Evolutionary conservation across 441 rosid species (phyloP).

Genomic region (Bocquillonia castaneifolia): DNA sequence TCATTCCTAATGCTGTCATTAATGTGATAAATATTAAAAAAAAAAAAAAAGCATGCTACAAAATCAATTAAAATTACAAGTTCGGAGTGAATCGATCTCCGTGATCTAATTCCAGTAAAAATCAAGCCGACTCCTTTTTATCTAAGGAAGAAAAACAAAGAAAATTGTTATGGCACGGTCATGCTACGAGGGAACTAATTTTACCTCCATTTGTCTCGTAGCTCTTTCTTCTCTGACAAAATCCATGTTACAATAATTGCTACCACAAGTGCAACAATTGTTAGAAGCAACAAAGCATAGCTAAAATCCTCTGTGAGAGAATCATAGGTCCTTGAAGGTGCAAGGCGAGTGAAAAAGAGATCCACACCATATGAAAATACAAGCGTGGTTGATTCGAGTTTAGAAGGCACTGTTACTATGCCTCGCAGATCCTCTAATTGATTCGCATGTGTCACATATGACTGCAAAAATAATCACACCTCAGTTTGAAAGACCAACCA

Average conservation of each 20-base stretch:
- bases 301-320: slow-evolving; percentile 96
- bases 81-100: slow-evolving; percentile 15
- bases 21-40: background rate
- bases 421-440: slow-evolving; percentile 86
- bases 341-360: slow-evolving; percentile 85
- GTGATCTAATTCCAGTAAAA: slow-evolving; percentile 15
- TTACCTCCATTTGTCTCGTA: slow-evolving; percentile 91
- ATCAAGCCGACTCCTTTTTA: background rate
- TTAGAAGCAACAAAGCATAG: slow-evolving; percentile 86
- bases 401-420: slow-evolving; percentile 76
- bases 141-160: background rate
- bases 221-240: slow-evolving; percentile 87
- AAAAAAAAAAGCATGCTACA: slow-evolving; percentile 23
- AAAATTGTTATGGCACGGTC: slow-evolving; percentile 15
- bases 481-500: background rate
- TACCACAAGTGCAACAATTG: slow-evolving; percentile 75
- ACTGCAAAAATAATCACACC: slow-evolving; percentile 38
- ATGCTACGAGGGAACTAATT: background rate
- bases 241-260: slow-evolving; percentile 89
- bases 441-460: slow-evolving; percentile 71
- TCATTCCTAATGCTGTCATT: background rate
- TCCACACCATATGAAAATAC: slow-evolving; percentile 89
- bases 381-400: slow-evolving; percentile 91
- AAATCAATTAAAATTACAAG: slow-evolving; percentile 22
- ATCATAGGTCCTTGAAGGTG: slow-evolving; percentile 98